Conservation (phyloP, 2,329 filamentous ascomycete species). For the Meredithiella fracta region DNA sequence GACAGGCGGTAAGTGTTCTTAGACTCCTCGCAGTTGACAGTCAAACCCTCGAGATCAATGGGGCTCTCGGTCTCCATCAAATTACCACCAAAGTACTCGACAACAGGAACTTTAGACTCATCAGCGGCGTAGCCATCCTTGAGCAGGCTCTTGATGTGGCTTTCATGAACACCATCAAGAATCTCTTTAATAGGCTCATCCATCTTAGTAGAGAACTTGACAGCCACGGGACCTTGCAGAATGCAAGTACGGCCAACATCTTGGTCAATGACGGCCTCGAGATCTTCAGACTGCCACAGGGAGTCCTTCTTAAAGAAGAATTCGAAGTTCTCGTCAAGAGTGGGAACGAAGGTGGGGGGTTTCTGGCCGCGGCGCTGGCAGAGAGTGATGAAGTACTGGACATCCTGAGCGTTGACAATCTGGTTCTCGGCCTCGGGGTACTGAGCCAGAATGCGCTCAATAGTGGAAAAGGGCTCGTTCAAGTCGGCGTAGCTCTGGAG, state of each 20-base stretch:
- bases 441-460: conserved; percentile 62
- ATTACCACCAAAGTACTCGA: conserved; percentile 93
- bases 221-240: conserved; percentile 84
- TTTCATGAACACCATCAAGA: conserved; percentile 73
- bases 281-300: conserved; percentile 94
- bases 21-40: conserved; percentile 56
- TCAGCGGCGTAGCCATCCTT: conserved; percentile 66
- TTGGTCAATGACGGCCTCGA: conserved; percentile 88
- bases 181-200: conserved; percentile 95
- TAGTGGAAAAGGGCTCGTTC: conserved; percentile 58
- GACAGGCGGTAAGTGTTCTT: conserved; percentile 79
- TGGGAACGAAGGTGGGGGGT: conserved; percentile 87
- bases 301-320: conserved; percentile 99
- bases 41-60: conserved; percentile 70
- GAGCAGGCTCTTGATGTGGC: conserved; percentile 67
- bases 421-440: conserved; percentile 81
- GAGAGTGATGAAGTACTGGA: conserved; percentile 87
- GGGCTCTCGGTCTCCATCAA: conserved; percentile 53
- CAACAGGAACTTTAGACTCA: conserved; percentile 56
- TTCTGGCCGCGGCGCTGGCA: conserved; percentile 89
- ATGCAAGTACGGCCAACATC: conserved; percentile 95
- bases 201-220: conserved; percentile 71
- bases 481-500: conserved; percentile 86
- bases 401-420: conserved; percentile 95
- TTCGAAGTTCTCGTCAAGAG: conserved; percentile 93